Base-by-base conservation (phyloP, 2,329 filamentous ascomycete genomes). In the Lachnellula suecica region DNA sequence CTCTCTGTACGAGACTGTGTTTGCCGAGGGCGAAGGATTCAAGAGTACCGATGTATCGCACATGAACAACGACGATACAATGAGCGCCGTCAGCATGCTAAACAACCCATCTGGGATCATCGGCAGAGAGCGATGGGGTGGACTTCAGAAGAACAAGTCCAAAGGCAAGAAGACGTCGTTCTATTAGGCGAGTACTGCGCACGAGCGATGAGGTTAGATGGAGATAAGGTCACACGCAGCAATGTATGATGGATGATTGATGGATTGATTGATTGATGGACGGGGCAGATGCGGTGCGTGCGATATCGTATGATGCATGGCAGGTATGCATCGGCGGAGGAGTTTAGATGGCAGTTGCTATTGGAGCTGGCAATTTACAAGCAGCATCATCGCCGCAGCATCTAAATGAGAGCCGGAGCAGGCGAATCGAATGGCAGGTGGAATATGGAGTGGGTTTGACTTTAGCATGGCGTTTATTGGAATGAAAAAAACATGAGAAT, bases 11-110 rank as follows among this genome's bases (percentile, higher is more conserved):
- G 72, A 73, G 24, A 83, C 85, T 20, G 79, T 96, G 1, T 85
- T 97, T 60, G 84, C 85, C 64, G 89, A 94, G 19, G 83, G 84
- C 4, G 89, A 95, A 5, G 89, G 89, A 22, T 88, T 87, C 56
- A 67, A 62, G 49, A 60, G 60, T 47, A 47, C 58, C 1, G 65
- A 67, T 13, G 45, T 62, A 19, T 51, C 53, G 31, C 56, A 60
- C 38, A 52, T 58, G 43, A n/a, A n/a, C n/a, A n/a, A n/a, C n/a
- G n/a, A n/a, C n/a, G n/a, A n/a, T n/a, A n/a, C n/a, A n/a, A n/a
- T n/a, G n/a, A n/a, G n/a, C n/a, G n/a, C n/a, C n/a, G n/a, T n/a
- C n/a, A n/a, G n/a, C n/a, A n/a, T n/a, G n/a, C n/a, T n/a, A n/a
- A n/a, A n/a, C n/a, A n/a, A n/a, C n/a, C n/a, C n/a, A n/a, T n/a